Base-by-base conservation (phyloP, 1,139 yeast species). In the Debaryomyces coudertii region DNA sequence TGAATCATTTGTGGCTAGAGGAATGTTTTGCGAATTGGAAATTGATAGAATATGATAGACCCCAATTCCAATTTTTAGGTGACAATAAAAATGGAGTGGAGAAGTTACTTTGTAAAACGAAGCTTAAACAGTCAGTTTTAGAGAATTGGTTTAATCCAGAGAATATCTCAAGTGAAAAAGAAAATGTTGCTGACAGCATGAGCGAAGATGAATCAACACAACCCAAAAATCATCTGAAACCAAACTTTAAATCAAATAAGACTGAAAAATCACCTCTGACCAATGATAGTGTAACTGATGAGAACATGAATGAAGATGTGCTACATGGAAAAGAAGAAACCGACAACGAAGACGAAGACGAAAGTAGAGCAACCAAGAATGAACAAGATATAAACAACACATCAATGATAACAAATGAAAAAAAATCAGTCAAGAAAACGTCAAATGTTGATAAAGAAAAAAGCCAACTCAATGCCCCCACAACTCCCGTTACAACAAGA, bases 1-100 rank as follows among this genome's bases (percentile, higher is more conserved):
- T 89, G 0, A 90, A 87, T 58, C 96, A 89, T 62, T 59, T 85
- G 15, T 93, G 99, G 99, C 66, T 93, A n/a, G 98, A 93, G 60
- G 95, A 88, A 48, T 78, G 87, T 44, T 87, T 75, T 58, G 73
- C 83, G 0, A 65, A 73, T 38, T 86, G 95, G 92, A 63, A 65
- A 38, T 55, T 74, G 5, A 71, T 80, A 54, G 79, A 82, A 38
- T 71, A 66, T 16, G 57, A 71, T 1, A 57, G 62, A 12, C 69
- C 76, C 2, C 69, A 79, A 33, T 85, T 76, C 58, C 64, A 74
- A 18, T 69, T 71, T 45, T 68, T 80, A 43, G 82, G 83, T 3
- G 64, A 71, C 35, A 67, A 63, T 20, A 55, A 68, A 3, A 51
- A 56, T 18, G 66, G 67, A 2, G 59, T 79, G 45, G 73, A 76